Base-by-base conservation (phyloP, 1,284 basidiomycete species). In the Leccinum solheimii region DNA sequence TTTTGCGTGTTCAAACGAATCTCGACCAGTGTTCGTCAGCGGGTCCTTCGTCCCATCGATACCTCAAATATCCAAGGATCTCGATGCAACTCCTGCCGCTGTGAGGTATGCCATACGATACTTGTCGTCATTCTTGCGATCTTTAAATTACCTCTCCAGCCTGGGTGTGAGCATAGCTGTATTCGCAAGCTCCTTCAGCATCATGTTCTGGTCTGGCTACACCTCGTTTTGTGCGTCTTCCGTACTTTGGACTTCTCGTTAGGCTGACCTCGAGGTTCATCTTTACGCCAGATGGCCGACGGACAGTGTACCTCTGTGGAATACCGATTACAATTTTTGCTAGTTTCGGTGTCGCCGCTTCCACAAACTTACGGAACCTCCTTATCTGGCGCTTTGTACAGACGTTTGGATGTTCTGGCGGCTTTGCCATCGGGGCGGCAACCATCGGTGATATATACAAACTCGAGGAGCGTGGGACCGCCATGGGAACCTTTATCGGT, bases 311-410 rank as follows among this genome's bases (percentile, higher is more conserved):
- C 63, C 62, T 85, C 10, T 67, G 70, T 59, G 78, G 77, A 43
- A 71, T 84, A 59, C 84, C 83, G 0, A 75, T 85, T 34, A 76
- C 79, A 60, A 74, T 78, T 13, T 61, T 79, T 1, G 80, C 74
- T 6, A 80, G 76, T 26, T 69, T 84, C 10, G 81, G 79, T 13
- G 78, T 81, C 0, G 78, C 80, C 0, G 54, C 69, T 2, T 76
- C 77, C 4, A 60, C 71, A 0, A 72, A 66, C 13, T 58, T 85
- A 5, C 69, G 66, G 1, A 67, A 65, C n/a, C 65, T 85, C 8
- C 78, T 84, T 53, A 75, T 76, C 8, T 82, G 80, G 54, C 76
- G 83, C 4, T 77, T 80, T 30, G 64, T 84, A 3, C 83, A 85
- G 61, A 81, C 76, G 2, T 77, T 81, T 38, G 82, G 82, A 55